phyloP scores from a whole-genome alignment of 2,329 filamentous ascomycete species.

The Zasmidium angulare region DNA sequence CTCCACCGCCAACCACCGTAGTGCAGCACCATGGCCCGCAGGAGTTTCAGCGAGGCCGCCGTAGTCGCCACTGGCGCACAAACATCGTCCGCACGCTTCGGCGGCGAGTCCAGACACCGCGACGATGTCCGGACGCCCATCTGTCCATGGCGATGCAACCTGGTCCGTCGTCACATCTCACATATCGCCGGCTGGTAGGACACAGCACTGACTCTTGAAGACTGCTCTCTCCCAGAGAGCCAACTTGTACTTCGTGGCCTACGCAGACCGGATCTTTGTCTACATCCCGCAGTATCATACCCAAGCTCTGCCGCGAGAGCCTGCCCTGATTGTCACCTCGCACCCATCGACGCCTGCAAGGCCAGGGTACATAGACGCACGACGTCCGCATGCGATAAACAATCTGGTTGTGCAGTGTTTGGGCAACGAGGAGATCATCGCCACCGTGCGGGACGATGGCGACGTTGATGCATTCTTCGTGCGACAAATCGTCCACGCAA shows the following conservation, averaged over 20 bases:
- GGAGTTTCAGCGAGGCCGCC: conserved; percentile 21
- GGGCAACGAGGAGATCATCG: conserved; percentile 47
- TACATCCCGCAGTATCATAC: conserved; percentile 46
- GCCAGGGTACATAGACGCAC: conserved; percentile 37
- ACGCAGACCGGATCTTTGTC: conserved; percentile 40
- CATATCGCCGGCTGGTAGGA: not conserved
- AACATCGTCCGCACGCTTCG: conserved; percentile 27
- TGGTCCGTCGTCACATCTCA: conserved; percentile 32
- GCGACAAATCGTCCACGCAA: conserved; percentile 36
- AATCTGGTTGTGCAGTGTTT: conserved; percentile 45
- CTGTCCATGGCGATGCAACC: conserved; percentile 43
- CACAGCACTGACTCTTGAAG: conserved; percentile 22
- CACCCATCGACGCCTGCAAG: conserved; percentile 35
- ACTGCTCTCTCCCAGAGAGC: conserved; percentile 47
- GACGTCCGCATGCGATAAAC: conserved; percentile 46
- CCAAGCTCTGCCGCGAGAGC: conserved; percentile 38
- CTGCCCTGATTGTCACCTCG: conserved; percentile 41
- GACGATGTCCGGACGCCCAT: conserved; percentile 25
- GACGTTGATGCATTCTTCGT: conserved; percentile 46
- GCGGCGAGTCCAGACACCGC: conserved; percentile 18
- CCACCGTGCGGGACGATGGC: conserved; percentile 60
- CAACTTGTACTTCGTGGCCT: conserved; percentile 53
- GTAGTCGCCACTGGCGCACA: conserved; percentile 28
- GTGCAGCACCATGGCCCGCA: conserved; percentile 17
- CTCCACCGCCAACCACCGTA: conserved; percentile 1